Evolutionary conservation across 257 asterid genomes (phyloP).

Genomic region (Salvia splendens): DNA sequence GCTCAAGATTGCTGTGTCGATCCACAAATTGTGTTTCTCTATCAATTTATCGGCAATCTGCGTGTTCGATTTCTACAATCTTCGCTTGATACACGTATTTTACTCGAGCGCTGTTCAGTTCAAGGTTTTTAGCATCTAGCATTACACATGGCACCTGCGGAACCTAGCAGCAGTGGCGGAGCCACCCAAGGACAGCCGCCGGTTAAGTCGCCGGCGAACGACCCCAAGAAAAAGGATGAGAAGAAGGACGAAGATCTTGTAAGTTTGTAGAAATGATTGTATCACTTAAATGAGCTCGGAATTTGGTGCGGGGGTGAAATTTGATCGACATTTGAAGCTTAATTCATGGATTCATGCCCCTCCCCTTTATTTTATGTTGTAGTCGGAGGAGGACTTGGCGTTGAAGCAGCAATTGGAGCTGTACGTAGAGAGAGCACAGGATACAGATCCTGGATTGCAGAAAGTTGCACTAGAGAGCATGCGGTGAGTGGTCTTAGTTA

Average conservation of each 20-base stretch:
- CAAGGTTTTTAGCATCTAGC: slow-evolving; percentile 40
- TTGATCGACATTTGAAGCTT: not conserved
- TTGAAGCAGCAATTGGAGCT: slow-evolving; percentile 87
- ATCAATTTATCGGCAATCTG: not conserved
- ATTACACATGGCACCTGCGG: slow-evolving; percentile 51
- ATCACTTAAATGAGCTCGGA: slow-evolving; percentile 18
- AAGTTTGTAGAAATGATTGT: slow-evolving; percentile 35
- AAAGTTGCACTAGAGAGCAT: slow-evolving; percentile 86
- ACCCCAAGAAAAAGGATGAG: slow-evolving; percentile 87
- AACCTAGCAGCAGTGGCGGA: slow-evolving; percentile 51
- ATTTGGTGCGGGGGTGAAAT: too few relatives aligned
- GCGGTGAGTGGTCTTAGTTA: slow-evolving; percentile 51
- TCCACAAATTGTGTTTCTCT: slow-evolving; percentile 8
- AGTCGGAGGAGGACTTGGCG: slow-evolving; percentile 97
- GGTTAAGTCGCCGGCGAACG: slow-evolving; percentile 65
- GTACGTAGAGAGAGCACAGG: slow-evolving; percentile 92
- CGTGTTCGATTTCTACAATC: not conserved
- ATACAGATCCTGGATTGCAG: slow-evolving; percentile 82
- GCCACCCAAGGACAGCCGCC: slow-evolving; percentile 55
- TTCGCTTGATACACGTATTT: not conserved
- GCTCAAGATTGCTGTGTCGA: slow-evolving; percentile 22
- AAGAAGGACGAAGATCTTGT: slow-evolving; percentile 97
- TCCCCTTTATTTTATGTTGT: slow-evolving; percentile 19
- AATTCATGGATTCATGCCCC: slow-evolving; percentile 13
- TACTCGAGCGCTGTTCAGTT: slow-evolving; percentile 9